Evolutionary conservation across 768 basidiomycete species (phyloP).

Genomic region (Hericium rajendrae): DNA sequence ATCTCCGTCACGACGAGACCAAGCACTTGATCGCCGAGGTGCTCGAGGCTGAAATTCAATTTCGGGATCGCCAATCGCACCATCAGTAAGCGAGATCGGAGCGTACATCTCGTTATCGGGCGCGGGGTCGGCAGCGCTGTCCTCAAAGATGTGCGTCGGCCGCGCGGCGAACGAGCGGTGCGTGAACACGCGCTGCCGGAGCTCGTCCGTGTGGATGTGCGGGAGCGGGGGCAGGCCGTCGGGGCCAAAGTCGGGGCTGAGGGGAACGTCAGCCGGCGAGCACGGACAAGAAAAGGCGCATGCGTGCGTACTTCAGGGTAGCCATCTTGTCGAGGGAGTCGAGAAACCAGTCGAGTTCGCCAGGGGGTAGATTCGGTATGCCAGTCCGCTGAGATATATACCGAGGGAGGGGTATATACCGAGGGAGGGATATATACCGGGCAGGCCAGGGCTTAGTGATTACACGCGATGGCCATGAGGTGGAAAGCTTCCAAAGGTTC

Average conservation of each 20-base stretch:
- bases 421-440: neutral
- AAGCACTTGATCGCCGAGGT: conserved; percentile 69
- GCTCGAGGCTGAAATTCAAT: conserved; percentile 46
- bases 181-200: conserved; percentile 56
- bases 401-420: neutral
- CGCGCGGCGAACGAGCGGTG: conserved; percentile 65
- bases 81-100: neutral
- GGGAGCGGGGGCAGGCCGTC: conserved; percentile 48
- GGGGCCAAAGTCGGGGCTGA: conserved; percentile 26
- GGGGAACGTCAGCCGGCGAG: neutral
- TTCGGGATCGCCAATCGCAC: neutral
- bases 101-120: conserved; percentile 77
- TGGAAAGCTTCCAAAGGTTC: neutral
- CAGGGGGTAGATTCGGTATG: no score
- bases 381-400: neutral
- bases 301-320: conserved; percentile 5
- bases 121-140: conserved; percentile 57
- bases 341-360: no score
- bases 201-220: conserved; percentile 33
- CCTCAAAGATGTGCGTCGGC: conserved; percentile 70
- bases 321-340: neutral
- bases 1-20: conserved; percentile 57
- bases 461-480: conserved; percentile 4
- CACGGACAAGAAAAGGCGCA: neutral
- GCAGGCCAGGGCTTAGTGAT: neutral